These are phyloP conservation scores for Solanum sejunctum DNA, from an alignment of 257 asterid species.

Conservation along the genomic window DNA sequence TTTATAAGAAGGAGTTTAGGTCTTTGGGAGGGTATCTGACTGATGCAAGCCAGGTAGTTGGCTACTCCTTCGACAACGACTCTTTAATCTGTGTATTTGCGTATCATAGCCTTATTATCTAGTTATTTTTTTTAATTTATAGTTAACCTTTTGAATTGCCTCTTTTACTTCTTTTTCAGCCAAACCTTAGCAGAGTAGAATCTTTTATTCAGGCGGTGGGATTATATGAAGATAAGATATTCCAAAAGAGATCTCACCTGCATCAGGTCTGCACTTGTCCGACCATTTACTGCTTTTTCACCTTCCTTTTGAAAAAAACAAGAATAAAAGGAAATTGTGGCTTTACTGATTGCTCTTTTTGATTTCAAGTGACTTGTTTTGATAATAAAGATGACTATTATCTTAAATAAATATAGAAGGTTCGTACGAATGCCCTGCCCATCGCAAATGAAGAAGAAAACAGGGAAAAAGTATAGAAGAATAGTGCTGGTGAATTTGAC, in stretches of 20 bases:
- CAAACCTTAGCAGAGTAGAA: slow-evolving; percentile 57
- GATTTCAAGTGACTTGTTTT: neutral
- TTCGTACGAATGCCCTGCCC: neutral
- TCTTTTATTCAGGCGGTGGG: slow-evolving; percentile 35
- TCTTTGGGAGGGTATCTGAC: slow-evolving; percentile 52
- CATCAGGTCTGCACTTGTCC: slow-evolving; percentile 52
- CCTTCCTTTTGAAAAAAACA: neutral
- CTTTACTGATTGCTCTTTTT: neutral
- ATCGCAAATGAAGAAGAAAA: neutral
- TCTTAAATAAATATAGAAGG: neutral
- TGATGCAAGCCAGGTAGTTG: slow-evolving; percentile 31
- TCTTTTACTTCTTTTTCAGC: slow-evolving; percentile 35
- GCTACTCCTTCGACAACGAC: neutral
- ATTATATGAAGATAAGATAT: slow-evolving; percentile 40
- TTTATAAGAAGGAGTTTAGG: slow-evolving; percentile 39
- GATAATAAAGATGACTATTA: neutral
- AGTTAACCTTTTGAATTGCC: neutral
- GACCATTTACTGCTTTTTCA: neutral
- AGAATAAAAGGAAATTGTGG: neutral
- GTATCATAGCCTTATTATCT: neutral
- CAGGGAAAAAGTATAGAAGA: neutral
- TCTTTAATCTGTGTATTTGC: neutral
- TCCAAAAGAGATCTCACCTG: slow-evolving; percentile 58
- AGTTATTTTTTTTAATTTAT: neutral
- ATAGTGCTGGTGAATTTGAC: neutral